phyloP scores from a whole-genome alignment of 129 eudicot genomes.

The Flaveria trinervia region DNA sequence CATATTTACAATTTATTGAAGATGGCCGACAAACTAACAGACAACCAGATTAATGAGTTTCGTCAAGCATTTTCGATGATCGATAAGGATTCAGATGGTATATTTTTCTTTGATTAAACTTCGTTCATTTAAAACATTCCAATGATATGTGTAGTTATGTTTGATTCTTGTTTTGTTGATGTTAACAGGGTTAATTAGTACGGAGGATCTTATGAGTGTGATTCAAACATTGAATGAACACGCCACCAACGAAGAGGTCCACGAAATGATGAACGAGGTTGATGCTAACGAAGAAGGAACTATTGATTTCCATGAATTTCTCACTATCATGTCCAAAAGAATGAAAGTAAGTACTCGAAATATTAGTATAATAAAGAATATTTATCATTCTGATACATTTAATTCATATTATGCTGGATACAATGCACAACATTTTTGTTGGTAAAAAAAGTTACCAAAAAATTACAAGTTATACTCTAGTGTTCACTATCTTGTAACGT shows the following conservation, averaged over 20 bases:
- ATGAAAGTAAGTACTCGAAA: slow-evolving; percentile 36
- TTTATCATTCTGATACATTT: not conserved
- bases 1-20: not conserved
- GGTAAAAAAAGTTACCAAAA: not conserved
- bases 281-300: slow-evolving; percentile 59
- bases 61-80: slow-evolving; percentile 62
- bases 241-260: slow-evolving; percentile 60
- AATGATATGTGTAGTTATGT: not conserved
- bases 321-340: slow-evolving; percentile 57
- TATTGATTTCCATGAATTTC: slow-evolving; percentile 54
- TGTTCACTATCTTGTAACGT: not conserved
- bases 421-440: not conserved
- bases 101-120: not conserved
- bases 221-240: slow-evolving; percentile 58
- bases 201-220: slow-evolving; percentile 60
- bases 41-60: slow-evolving; percentile 62
- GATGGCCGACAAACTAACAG: slow-evolving; percentile 54
- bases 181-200: slow-evolving; percentile 50
- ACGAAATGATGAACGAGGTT: slow-evolving; percentile 65
- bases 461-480: not conserved
- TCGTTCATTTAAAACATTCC: not conserved
- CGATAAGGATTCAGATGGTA: slow-evolving; percentile 75
- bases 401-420: not conserved
- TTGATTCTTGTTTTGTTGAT: not conserved
- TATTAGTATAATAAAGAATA: not conserved